These are phyloP conservation scores for Penicillium sp. DNA, from an alignment of 2,329 filamentous ascomycete species.

Conservation along the genomic window DNA sequence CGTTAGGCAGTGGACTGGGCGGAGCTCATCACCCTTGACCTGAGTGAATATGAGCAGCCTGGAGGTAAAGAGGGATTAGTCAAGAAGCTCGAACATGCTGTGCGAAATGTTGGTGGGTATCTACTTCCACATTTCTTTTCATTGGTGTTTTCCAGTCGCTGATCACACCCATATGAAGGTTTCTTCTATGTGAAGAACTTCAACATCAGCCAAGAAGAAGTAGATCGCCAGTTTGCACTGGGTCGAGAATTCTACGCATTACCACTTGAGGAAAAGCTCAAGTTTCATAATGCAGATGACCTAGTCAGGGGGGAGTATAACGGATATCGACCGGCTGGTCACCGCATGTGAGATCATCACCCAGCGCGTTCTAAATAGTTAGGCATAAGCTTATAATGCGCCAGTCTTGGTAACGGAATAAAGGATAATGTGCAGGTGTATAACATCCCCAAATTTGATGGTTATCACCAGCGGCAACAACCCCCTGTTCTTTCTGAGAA, in stretches of 20 bases:
- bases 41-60: slow-evolving; percentile 58
- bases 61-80: slow-evolving; percentile 60
- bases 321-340: slow-evolving; percentile 57
- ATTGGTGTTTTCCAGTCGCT: background rate
- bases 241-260: slow-evolving; percentile 63
- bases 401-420: slow-evolving; percentile 45
- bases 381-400: background rate
- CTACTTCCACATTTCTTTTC: background rate
- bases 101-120: slow-evolving; percentile 47
- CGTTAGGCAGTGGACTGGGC: slow-evolving; percentile 50
- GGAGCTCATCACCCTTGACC: slow-evolving; percentile 62
- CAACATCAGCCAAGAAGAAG: slow-evolving; percentile 63
- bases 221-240: slow-evolving; percentile 65
- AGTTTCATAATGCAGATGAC: slow-evolving; percentile 53
- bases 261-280: slow-evolving; percentile 62
- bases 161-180: slow-evolving; percentile 33
- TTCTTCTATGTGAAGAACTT: slow-evolving; percentile 70
- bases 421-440: slow-evolving; percentile 64
- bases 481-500: slow-evolving; percentile 55
- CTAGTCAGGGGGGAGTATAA: slow-evolving; percentile 61
- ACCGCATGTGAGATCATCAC: slow-evolving; percentile 32
- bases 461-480: slow-evolving; percentile 50
- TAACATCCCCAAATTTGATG: slow-evolving; percentile 64
- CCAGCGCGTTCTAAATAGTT: slow-evolving; percentile 2
- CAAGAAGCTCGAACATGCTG: slow-evolving; percentile 60